These are phyloP conservation scores for Sutorius australiensis DNA, from an alignment of 768 basidiomycete species.

Conservation along the genomic window DNA sequence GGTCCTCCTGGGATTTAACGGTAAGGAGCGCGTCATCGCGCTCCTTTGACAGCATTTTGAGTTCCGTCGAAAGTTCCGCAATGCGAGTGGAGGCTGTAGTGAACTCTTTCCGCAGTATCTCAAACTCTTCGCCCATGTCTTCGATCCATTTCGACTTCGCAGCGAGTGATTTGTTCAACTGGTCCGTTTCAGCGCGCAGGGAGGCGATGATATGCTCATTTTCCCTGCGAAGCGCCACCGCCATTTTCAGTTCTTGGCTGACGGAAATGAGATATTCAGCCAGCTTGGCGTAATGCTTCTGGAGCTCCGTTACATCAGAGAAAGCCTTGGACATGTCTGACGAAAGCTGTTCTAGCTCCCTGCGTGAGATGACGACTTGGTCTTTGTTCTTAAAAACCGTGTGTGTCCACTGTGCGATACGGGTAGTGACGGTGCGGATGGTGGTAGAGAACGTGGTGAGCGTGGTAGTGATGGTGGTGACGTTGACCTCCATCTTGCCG, in stretches of 20 bases:
- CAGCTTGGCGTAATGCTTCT: neutral
- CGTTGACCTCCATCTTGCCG: neutral
- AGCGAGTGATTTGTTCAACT: neutral
- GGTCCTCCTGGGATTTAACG: neutral
- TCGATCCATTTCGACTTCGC: neutral
- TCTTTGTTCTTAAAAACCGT: neutral
- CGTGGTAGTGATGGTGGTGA: neutral
- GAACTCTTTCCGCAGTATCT: neutral
- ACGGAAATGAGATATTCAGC: neutral
- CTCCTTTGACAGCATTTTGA: neutral
- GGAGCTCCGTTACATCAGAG: neutral
- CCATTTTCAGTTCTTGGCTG: neutral
- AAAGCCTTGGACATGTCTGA: neutral
- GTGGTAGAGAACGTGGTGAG: conserved; percentile 1
- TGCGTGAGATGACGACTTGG: neutral
- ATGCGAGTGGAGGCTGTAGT: neutral
- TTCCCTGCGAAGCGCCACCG: neutral
- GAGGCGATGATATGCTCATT: neutral
- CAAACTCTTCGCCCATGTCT: neutral
- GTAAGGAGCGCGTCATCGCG: neutral
- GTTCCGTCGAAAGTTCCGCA: neutral
- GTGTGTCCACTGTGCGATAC: neutral
- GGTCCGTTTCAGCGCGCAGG: neutral
- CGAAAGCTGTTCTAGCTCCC: conserved; percentile 7
- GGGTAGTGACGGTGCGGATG: neutral